Conservation (phyloP, 768 basidiomycete species). For the Rhodotorula graminis region DNA sequence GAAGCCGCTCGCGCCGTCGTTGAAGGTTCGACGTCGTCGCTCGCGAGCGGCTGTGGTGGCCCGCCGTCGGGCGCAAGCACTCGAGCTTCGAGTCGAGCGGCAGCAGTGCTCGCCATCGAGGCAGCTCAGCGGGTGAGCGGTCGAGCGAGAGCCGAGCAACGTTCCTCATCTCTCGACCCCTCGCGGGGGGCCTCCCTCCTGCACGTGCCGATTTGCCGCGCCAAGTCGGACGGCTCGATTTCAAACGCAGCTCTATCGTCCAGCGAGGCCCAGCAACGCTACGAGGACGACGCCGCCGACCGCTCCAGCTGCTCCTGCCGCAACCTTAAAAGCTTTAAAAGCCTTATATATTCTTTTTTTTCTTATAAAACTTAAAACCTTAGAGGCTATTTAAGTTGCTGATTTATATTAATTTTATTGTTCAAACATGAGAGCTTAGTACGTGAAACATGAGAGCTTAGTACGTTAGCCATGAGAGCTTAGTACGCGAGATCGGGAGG, state of each 20-base stretch:
- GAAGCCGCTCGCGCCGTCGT: neutral
- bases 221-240: neutral
- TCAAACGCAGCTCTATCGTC: neutral
- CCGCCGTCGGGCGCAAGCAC: neutral
- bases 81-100: neutral
- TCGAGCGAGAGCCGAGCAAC: neutral
- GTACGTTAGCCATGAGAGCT: too few species aligned
- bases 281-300: slow-evolving; percentile 5
- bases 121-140: neutral
- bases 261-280: neutral
- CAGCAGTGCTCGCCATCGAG: neutral
- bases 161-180: too few species aligned
- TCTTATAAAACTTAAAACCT: too few species aligned
- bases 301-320: slow-evolving; percentile 14
- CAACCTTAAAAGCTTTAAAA: too few species aligned
- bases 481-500: too few species aligned
- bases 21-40: neutral
- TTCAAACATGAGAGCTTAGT: too few species aligned
- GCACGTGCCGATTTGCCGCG: neutral
- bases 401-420: too few species aligned
- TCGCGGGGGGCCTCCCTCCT: too few species aligned
- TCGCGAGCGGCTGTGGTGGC: neutral
- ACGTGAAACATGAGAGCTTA: too few species aligned
- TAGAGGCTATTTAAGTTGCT: too few species aligned
- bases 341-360: too few species aligned